A percentile compares a stretch with the other conserved stretches of the same genome.
Conservation (phyloP, 2,329 filamentous ascomycete genomes). For the Fusarium vanettenii region DNA sequence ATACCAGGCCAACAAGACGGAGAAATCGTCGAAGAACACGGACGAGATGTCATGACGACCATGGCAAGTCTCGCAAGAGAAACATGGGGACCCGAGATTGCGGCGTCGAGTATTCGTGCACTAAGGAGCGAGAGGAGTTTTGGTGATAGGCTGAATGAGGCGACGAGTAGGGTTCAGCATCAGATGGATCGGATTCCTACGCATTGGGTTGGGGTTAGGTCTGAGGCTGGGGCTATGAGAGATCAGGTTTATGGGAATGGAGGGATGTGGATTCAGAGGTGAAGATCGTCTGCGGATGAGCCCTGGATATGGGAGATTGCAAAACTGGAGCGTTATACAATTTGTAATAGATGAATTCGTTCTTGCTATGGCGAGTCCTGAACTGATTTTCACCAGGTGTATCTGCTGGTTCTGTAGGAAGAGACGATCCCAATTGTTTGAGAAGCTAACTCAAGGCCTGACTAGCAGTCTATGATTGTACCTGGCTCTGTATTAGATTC, state of each 20-base stretch:
- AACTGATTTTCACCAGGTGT: not conserved
- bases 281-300: not conserved
- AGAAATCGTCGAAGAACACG: conserved; percentile 46
- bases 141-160: conserved; percentile 59
- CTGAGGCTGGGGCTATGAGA: conserved; percentile 56
- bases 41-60: conserved; percentile 55
- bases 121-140: conserved; percentile 56
- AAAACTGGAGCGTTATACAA: not conserved
- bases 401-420: not conserved
- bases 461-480: not conserved
- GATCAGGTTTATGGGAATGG: conserved; percentile 63
- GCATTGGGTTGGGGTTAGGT: conserved; percentile 69
- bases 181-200: conserved; percentile 69
- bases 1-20: conserved; percentile 35
- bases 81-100: conserved; percentile 57
- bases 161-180: conserved; percentile 62
- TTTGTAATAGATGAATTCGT: not conserved
- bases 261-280: conserved; percentile 58
- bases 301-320: not conserved
- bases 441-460: not conserved
- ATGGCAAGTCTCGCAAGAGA: conserved; percentile 60
- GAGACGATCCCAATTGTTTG: not conserved
- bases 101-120: conserved; percentile 51
- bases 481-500: not conserved
- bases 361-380: not conserved